Evolutionary conservation across 129 eudicot genomes (phyloP).

Genomic region (Centella asiatica): DNA sequence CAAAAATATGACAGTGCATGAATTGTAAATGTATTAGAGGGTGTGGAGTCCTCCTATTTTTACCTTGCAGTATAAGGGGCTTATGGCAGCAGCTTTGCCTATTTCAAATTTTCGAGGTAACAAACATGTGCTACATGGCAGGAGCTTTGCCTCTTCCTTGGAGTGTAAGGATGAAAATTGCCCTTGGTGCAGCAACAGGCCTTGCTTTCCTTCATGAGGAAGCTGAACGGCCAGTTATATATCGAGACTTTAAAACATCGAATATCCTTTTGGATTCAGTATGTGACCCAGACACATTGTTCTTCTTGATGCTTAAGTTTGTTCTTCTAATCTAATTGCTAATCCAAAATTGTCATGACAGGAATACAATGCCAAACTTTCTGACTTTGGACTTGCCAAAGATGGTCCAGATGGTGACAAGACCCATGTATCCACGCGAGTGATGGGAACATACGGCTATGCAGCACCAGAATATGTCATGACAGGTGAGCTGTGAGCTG

Average conservation of each 20-base stretch:
- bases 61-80: too few relatives aligned
- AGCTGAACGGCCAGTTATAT: conserved; percentile 86
- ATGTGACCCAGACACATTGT: conserved; percentile 20
- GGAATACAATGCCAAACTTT: conserved; percentile 94
- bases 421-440: conserved; percentile 84
- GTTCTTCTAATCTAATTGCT: background rate
- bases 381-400: conserved; percentile 98
- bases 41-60: too few relatives aligned
- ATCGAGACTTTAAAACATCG: conserved; percentile 82
- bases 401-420: conserved; percentile 92
- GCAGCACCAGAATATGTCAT: conserved; percentile 93
- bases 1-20: too few relatives aligned
- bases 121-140: conserved; percentile 20
- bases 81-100: too few relatives aligned
- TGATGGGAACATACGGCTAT: conserved; percentile 91
- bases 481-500: conserved; percentile 79
- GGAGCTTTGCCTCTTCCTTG: conserved; percentile 90
- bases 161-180: conserved; percentile 84
- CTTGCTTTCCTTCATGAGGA: conserved; percentile 94
- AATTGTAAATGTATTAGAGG: too few relatives aligned
- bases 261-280: conserved; percentile 82
- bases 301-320: background rate
- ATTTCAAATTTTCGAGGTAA: background rate
- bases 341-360: conserved; percentile 11
- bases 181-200: conserved; percentile 87